Percentiles rank a stretch among this genome's conserved stretches.
phyloP scores from a whole-genome alignment of 495 filamentous ascomycete species.

The Cercophora scortea region DNA sequence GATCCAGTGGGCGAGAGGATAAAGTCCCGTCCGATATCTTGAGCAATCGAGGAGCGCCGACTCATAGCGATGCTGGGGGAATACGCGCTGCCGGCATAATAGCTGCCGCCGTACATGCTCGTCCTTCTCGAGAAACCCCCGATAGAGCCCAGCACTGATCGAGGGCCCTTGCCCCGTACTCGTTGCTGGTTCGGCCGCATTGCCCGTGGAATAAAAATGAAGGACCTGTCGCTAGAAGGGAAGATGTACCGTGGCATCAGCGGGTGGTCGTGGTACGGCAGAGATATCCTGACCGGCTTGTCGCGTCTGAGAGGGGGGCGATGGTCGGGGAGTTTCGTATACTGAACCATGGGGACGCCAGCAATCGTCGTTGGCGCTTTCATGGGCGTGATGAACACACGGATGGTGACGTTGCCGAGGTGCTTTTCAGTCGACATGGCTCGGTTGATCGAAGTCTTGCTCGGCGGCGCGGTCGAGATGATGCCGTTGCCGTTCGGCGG shows the following conservation, averaged over 20 bases:
- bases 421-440: conserved; percentile 46
- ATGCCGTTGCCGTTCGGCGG: conserved; percentile 38
- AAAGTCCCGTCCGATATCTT: conserved; percentile 61
- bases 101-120: conserved; percentile 63
- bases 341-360: conserved; percentile 68
- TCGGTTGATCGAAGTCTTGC: conserved; percentile 47
- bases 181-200: conserved; percentile 87
- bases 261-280: conserved; percentile 53
- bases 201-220: conserved; percentile 96
- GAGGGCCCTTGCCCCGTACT: conserved; percentile 58
- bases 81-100: conserved; percentile 52
- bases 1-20: conserved; percentile 73
- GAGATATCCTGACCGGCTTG: conserved; percentile 90
- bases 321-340: conserved; percentile 91
- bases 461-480: conserved; percentile 35
- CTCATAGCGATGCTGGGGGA: conserved; percentile 89
- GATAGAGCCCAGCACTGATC: conserved; percentile 56
- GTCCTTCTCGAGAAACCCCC: conserved; percentile 64
- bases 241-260: conserved; percentile 78
- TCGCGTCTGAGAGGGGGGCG: conserved; percentile 90
- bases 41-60: conserved; percentile 79
- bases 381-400: conserved; percentile 68
- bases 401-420: conserved; percentile 74
- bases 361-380: conserved; percentile 60
- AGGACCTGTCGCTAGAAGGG: conserved; percentile 80